Conservation (phyloP, 352 stramenopile genomes). For the Pythium rishiriense region DNA sequence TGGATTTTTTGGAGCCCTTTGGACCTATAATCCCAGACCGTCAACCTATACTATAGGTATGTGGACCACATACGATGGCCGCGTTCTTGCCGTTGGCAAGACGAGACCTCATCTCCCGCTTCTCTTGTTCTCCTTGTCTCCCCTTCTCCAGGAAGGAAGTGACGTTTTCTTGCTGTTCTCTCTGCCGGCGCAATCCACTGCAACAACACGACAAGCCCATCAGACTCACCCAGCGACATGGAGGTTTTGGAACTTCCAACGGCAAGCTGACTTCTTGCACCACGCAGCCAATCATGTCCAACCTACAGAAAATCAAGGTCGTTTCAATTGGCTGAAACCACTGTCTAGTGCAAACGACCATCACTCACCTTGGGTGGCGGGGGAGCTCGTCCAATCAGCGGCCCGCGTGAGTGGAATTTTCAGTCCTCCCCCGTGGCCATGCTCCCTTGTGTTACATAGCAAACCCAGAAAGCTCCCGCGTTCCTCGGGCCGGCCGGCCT, state of each 20-base stretch:
- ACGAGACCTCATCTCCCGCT: not conserved
- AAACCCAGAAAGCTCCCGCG: slow-evolving; percentile 17
- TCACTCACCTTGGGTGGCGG: slow-evolving; percentile 25
- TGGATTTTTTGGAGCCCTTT: too few relatives aligned
- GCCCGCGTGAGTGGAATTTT: slow-evolving; percentile 34
- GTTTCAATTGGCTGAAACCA: slow-evolving; percentile 21
- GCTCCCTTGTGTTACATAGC: not conserved
- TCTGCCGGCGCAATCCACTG: not conserved
- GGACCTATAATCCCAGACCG: not conserved
- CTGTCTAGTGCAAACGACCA: slow-evolving; percentile 24
- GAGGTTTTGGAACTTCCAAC: not conserved
- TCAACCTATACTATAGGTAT: not conserved
- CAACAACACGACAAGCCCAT: not conserved
- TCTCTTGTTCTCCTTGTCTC: not conserved
- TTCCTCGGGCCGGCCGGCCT: not conserved
- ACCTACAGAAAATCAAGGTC: slow-evolving; percentile 5
- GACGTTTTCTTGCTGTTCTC: not conserved
- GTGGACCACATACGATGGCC: not conserved
- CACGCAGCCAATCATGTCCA: slow-evolving; percentile 19
- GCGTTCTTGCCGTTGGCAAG: not conserved
- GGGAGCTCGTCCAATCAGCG: slow-evolving; percentile 39
- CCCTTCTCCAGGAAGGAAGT: not conserved
- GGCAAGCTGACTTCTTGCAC: slow-evolving; percentile 23
- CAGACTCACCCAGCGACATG: not conserved
- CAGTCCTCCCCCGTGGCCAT: slow-evolving; percentile 4